Evolutionary conservation across 2,329 filamentous ascomycete genomes (phyloP).

Genomic region (Clarireedia monteithiana): DNA sequence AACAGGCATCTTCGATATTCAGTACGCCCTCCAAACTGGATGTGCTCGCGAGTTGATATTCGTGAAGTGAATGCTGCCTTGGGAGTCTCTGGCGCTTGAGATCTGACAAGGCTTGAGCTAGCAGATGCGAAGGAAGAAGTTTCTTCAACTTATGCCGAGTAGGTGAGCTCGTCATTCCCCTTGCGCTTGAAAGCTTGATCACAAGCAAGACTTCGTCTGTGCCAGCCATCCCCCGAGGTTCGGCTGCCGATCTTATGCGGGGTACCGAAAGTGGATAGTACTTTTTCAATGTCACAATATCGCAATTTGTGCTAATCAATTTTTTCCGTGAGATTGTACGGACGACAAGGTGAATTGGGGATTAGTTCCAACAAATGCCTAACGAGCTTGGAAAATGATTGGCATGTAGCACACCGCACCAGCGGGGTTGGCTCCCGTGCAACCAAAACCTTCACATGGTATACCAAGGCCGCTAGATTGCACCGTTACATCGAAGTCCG

Average conservation of each 20-base stretch:
- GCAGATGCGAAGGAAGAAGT: neutral
- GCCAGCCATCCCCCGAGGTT: neutral
- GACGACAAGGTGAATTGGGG: neutral
- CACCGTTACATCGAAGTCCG: neutral
- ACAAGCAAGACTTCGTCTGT: neutral
- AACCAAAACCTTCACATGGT: neutral
- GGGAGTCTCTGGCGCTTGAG: neutral
- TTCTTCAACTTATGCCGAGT: neutral
- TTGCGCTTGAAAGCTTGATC: neutral
- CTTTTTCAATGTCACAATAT: neutral
- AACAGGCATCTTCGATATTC: neutral
- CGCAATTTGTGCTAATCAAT: neutral
- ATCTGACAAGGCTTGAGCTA: neutral
- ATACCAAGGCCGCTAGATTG: slow-evolving; percentile 2
- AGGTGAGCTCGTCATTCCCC: neutral
- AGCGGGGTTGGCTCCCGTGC: neutral
- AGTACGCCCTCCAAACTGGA: neutral
- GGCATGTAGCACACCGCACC: too few relatives aligned
- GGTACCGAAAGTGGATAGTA: neutral
- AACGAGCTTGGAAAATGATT: neutral
- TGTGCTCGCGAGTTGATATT: too few relatives aligned
- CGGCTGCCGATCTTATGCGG: neutral
- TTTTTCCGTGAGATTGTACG: neutral
- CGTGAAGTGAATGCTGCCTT: too few relatives aligned
- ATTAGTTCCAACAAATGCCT: neutral